Base-by-base conservation (phyloP, 208 protist species). In the Acanthamoeba healyi region DNA sequence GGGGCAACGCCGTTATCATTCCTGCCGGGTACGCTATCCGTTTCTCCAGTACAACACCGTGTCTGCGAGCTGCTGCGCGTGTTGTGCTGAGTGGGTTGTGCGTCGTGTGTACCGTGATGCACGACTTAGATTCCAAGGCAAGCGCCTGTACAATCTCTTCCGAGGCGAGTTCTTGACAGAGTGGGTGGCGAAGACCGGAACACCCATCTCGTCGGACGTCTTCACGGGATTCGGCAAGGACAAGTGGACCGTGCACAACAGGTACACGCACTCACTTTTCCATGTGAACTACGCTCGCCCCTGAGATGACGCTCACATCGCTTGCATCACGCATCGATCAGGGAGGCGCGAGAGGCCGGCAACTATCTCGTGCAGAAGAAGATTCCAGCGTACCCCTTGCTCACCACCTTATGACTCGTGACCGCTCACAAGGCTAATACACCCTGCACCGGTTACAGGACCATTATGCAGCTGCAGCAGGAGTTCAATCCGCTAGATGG, bases 71-170 rank as follows among this genome's bases (percentile, higher is more conserved):
- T n/a, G n/a, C 26, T 14, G 2, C 10, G 17, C 17, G 0, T 92
- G 1, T 74, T 74, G 2, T 10, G 32, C 36, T 26, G 1, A 26
- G 29, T 26, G n/a, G n/a, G n/a, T n/a, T n/a, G n/a, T n/a, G n/a
- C n/a, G n/a, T n/a, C n/a, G n/a, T n/a, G n/a, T n/a, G n/a, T n/a
- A n/a, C n/a, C n/a, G n/a, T n/a, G n/a, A n/a, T n/a, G n/a, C n/a
- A n/a, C n/a, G n/a, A n/a, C n/a, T 1, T 24, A 92, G 86, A 0
- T 61, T 92, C 34, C 51, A 77, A 26, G 86, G 86, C n/a, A 92
- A 92, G 40, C 86, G 86, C n/a, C 40, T 92, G 26, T 92, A 92
- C 86, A 92, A 92, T 22, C 58, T 92, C 26, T 92, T 92, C 86
- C 86, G 86, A 0, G 61, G 61, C 26, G 86, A 92, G 36, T 92